phyloP scores from a whole-genome alignment of 2,329 filamentous ascomycete species.

The Colletotrichum falcatum region DNA sequence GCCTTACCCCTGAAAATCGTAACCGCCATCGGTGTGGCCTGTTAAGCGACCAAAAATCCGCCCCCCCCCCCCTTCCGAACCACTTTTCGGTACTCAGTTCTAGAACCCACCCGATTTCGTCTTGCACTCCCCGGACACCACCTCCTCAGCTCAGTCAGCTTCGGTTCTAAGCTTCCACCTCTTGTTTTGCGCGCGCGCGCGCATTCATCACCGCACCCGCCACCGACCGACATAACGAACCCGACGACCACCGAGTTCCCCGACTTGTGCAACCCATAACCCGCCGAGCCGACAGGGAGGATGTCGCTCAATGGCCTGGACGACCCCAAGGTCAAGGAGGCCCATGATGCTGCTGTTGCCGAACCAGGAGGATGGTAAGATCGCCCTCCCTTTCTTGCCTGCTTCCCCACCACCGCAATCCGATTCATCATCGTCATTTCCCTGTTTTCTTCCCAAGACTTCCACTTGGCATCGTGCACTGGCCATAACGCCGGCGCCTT shows the following conservation, averaged over 20 bases:
- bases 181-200: slow-evolving; percentile 13
- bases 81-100: slow-evolving; percentile 35
- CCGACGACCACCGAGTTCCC: slow-evolving; percentile 8
- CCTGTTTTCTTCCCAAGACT: background rate
- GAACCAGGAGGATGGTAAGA: slow-evolving; percentile 95
- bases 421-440: slow-evolving; percentile 17
- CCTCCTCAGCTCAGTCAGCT: slow-evolving; percentile 16
- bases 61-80: slow-evolving; percentile 12
- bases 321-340: slow-evolving; percentile 82
- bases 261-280: slow-evolving; percentile 10
- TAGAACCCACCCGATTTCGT: slow-evolving; percentile 37
- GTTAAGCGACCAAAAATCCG: slow-evolving; percentile 39
- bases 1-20: slow-evolving; percentile 41
- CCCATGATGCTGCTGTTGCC: slow-evolving; percentile 80
- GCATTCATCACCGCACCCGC: slow-evolving; percentile 4
- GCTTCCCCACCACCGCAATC: slow-evolving; percentile 29
- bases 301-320: slow-evolving; percentile 99
- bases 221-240: slow-evolving; percentile 8
- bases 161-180: slow-evolving; percentile 9
- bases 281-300: slow-evolving; percentile 30
- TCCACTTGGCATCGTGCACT: slow-evolving; percentile 5
- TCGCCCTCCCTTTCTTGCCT: slow-evolving; percentile 35
- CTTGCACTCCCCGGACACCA: slow-evolving; percentile 27
- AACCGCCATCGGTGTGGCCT: slow-evolving; percentile 30
- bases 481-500: slow-evolving; percentile 2